These are phyloP conservation scores for Rhodotorula kratochvilovae DNA, from an alignment of 768 basidiomycete species.

Conservation along the genomic window DNA sequence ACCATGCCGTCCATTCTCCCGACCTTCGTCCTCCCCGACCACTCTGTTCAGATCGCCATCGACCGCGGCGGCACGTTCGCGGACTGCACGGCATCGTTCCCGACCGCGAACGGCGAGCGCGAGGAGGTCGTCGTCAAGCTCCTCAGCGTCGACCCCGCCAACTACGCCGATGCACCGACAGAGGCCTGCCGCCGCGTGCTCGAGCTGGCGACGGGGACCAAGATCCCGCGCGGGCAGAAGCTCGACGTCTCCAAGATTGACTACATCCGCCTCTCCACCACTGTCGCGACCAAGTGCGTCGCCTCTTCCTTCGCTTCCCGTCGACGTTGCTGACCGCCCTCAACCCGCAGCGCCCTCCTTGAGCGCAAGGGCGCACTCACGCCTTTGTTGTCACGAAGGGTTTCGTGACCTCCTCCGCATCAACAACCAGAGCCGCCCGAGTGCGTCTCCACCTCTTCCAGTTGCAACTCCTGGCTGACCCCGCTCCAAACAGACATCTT, in stretches of 20 bases:
- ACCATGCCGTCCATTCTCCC: constrained; percentile 14
- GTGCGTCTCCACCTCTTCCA: background rate
- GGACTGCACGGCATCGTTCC: constrained; percentile 67
- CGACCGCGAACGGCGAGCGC: constrained; percentile 64
- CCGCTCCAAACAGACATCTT: constrained; percentile 97
- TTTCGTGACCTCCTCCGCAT: constrained; percentile 53
- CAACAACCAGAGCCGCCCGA: background rate
- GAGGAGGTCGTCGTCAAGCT: constrained; percentile 88
- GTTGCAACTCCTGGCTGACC: too few relatives aligned
- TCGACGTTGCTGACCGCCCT: too few relatives aligned
- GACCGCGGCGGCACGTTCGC: constrained; percentile 86
- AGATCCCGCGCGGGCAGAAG: constrained; percentile 55
- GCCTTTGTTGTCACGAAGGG: constrained; percentile 86
- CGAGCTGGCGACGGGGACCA: constrained; percentile 66
- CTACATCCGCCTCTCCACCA: constrained; percentile 54
- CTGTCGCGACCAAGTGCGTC: constrained; percentile 75
- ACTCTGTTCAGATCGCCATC: constrained; percentile 62
- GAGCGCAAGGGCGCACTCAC: constrained; percentile 88
- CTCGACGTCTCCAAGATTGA: constrained; percentile 32
- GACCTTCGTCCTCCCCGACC: background rate
- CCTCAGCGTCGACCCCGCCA: constrained; percentile 77
- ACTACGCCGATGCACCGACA: constrained; percentile 88
- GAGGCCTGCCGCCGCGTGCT: constrained; percentile 85
- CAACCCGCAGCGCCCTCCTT: constrained; percentile 58
- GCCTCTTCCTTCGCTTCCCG: too few relatives aligned